Base-by-base conservation (phyloP, 2,329 filamentous ascomycete species). In the Aspergillus texensis region DNA sequence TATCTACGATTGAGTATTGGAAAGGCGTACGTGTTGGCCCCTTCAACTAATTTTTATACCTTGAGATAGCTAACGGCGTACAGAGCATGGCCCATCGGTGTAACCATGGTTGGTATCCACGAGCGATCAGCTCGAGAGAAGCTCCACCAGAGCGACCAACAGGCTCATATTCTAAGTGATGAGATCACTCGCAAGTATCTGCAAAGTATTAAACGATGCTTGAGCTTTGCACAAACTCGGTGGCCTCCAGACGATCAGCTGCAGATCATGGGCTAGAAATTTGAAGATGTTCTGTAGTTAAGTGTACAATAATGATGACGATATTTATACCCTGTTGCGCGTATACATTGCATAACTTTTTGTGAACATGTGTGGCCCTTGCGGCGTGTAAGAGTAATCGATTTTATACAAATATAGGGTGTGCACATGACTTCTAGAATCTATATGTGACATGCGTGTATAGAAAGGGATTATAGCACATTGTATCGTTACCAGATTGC, bases 81-180 rank as follows among this genome's bases (percentile, higher is more conserved):
- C 62, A 85, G 83, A 66, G 95, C 95, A 19, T 99, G 95, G 95
- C 95, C 95, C 28, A 99, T 99, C 74, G 95, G 95, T 80, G 95
- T 99, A 45, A 99, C 95, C 77, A 99, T 98, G 95, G 95, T 99
- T 74, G 95, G 95, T 84, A 99, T 99, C 72, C 95, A 99, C 86
- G 95, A 98, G 83, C 89, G 95, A 74, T 95, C 91, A 69, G 94
- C 95, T 24, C 88, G 95, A 67, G 95, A 99, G 81, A 99, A 99
- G 81, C 82, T 99, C 64, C 94, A 98, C 76, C 88, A 95, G 77
- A 85, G 83, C 65, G 86, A 87, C 67, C 86, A 87, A 68, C 90
- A 93, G 73, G 95, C 94, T 4, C 94, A 99, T 77, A 97, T 98
- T 71, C 93, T 99, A 89, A 94, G 93, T 62, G 95, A 98, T 75